Evolutionary conservation across 345 rosid species (phyloP), one percentile per base, ranked within the genome.

Genomic region (Salix dunnii): DNA sequence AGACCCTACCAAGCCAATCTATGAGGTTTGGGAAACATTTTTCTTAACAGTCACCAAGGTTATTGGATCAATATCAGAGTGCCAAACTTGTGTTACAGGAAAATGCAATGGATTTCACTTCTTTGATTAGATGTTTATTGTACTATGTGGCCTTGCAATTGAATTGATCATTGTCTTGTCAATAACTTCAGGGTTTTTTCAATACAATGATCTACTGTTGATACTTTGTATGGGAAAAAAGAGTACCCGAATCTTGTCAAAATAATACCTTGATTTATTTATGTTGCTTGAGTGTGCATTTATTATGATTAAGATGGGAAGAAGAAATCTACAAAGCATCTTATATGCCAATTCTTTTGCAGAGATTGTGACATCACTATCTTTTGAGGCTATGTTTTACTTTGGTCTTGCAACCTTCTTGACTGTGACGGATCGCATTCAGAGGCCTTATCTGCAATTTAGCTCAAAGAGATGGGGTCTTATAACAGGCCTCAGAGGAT

Each of bases 381-480:
- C 85, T 71, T 91, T 80, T 64, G 97, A 94, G 84, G 78, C 86
- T 20, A 63, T 79, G 79, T 94, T 94, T 85, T 94, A 94, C 72
- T 36, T 86, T 31, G 98, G 97, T 77, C 87, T 94, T 6, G 88
- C 91, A n/a, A 82, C 63, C 27, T 92, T 94, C 83, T 74, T 92
- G 73, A 80, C 81, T 31, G 80, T 94, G 53, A 86, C 95, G 7
- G 89, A 91, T 81, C 70, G 65, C 33, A 85, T 90, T 75, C 98
- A 92, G 80, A 89, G 87, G 84, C 97, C 98, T 0, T 94, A 89
- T 88, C 80, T 94, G 72, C 89, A 92, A 67, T 92, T 82, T 84
- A 94, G 97, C 68, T 10, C 92, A 74, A 92, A 90, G 81, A 88
- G 98, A 70, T 92, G 97, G 98, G 84, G 97, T 75, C 88, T 92